Percentiles rank a stretch among this genome's conserved stretches.
Evolutionary conservation across 1,139 yeast genomes (phyloP).

Genomic region (Spencermartinsiella ligniputridi): DNA sequence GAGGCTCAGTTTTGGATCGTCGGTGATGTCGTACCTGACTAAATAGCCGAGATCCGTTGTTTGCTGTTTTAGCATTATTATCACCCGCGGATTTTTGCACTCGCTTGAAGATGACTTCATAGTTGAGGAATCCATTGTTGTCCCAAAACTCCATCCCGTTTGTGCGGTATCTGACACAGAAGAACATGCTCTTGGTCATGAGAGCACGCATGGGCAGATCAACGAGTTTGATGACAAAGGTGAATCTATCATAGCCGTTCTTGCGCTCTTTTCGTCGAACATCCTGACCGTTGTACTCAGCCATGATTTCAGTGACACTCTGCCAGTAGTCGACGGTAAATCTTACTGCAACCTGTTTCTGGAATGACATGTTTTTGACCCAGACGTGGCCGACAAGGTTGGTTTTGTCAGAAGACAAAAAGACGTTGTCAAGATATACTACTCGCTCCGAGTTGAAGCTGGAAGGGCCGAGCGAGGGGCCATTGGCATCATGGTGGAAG

Average conservation of each 20-base stretch:
- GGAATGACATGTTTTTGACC: conserved; percentile 62
- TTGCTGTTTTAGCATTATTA: background rate
- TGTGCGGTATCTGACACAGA: conserved; percentile 59
- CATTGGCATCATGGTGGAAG: conserved; percentile 36
- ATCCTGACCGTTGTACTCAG: conserved; percentile 54
- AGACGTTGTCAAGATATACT: conserved; percentile 62
- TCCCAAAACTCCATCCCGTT: conserved; percentile 67
- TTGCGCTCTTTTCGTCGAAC: conserved; percentile 42
- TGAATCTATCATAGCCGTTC: conserved; percentile 41
- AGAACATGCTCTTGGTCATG: conserved; percentile 35
- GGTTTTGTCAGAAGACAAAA: conserved; percentile 53
- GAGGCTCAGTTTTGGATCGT: conserved; percentile 10
- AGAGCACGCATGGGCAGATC: conserved; percentile 32
- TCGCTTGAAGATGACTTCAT: conserved; percentile 45
- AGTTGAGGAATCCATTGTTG: conserved; percentile 59
- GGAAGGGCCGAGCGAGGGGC: conserved; percentile 9
- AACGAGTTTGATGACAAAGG: conserved; percentile 41
- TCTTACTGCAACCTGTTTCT: conserved; percentile 58
- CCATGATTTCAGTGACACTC: conserved; percentile 64
- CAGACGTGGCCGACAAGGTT: conserved; percentile 68
- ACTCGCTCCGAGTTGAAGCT: conserved; percentile 19
- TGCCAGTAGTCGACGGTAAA: conserved; percentile 71
- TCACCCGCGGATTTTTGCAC: conserved; percentile 6
- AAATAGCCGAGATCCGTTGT: background rate
- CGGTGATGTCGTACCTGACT: conserved; percentile 6